Percentiles rank a stretch among this genome's conserved stretches.
Evolutionary conservation across 441 rosid genomes (phyloP).

Genomic region (Syzygium malaccense): DNA sequence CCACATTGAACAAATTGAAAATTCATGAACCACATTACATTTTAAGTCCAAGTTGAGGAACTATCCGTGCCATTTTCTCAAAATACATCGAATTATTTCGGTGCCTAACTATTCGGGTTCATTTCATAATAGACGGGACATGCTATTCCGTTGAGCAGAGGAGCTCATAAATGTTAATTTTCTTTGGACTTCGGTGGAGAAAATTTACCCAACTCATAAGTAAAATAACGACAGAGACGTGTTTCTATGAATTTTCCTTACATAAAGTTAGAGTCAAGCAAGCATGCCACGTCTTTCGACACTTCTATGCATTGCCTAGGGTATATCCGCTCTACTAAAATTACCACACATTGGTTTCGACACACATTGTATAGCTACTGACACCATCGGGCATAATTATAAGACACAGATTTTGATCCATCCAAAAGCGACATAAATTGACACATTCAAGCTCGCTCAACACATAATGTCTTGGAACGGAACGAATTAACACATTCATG

Average conservation of each 20-base stretch:
- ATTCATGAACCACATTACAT: too few relatives aligned
- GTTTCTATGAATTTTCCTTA: neutral
- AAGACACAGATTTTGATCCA: neutral
- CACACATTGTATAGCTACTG: neutral
- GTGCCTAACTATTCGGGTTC: neutral
- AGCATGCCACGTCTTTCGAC: fast-evolving
- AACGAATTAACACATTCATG: neutral
- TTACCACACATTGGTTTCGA: neutral
- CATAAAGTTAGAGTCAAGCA: fast-evolving
- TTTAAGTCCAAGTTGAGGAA: too few relatives aligned
- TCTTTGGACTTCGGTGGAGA: neutral
- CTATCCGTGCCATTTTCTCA: too few relatives aligned
- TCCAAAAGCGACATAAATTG: neutral
- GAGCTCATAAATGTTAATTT: neutral
- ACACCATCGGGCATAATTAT: neutral
- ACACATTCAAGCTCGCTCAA: neutral
- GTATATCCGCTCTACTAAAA: neutral
- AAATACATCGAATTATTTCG: neutral
- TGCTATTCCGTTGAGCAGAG: neutral
- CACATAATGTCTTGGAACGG: neutral
- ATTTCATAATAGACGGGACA: neutral
- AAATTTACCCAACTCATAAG: neutral
- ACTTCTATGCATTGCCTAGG: neutral
- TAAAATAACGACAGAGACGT: too few relatives aligned
- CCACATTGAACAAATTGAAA: too few relatives aligned